Evolutionary conservation across 2,329 filamentous ascomycete genomes (phyloP), one percentile per base, ranked within the genome.

Genomic region (Diplodia seriata): DNA sequence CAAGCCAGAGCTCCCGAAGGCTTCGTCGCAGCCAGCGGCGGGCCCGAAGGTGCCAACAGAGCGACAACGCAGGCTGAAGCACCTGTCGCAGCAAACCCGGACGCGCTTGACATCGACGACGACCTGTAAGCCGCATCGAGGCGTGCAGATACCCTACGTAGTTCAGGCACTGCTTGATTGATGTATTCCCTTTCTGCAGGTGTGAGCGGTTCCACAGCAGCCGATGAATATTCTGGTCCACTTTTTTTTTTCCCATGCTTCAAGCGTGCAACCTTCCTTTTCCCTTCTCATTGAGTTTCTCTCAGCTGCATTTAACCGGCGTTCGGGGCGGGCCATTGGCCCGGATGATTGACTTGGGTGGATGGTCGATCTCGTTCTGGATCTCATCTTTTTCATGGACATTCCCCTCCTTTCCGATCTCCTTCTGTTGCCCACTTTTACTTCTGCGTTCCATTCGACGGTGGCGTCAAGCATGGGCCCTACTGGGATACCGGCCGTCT

Each of bases 1-100:
- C 92, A 97, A 79, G 90, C 93, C n/a, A 86, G 90, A 68, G 94
- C 94, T 6, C 94, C 94, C 0, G 87, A 90, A 29, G 95, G 95
- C 26, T 99, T 99, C 74, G 94, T 99, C 36, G 90, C 94, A 26
- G 91, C 95, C 33, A 95, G 88, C 76, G 91, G 89, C 47, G 91
- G 89, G 0, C 87, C 90, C 1, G 86, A 90, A 73, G 89, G 86
- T 14, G 80, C 82, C 68, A 73, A 76, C 50, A 62, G 61, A 11
- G 26, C 59, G 14, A 74, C 80, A n/a, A 76, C 77, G 23, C 33
- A 54, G 33, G 43, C 50, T 3, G 78, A 83, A 49, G 72, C 73
- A 50, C 77, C 80, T 20, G 81, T 84, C 23, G 80, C 87, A 14
- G 84, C 86, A 6, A 97, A 97, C 75, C 93, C 93, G 2, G 93